phyloP scores from a whole-genome alignment of 2,329 filamentous ascomycete genomes.

The Aspergillus oerlinghausenensis region DNA sequence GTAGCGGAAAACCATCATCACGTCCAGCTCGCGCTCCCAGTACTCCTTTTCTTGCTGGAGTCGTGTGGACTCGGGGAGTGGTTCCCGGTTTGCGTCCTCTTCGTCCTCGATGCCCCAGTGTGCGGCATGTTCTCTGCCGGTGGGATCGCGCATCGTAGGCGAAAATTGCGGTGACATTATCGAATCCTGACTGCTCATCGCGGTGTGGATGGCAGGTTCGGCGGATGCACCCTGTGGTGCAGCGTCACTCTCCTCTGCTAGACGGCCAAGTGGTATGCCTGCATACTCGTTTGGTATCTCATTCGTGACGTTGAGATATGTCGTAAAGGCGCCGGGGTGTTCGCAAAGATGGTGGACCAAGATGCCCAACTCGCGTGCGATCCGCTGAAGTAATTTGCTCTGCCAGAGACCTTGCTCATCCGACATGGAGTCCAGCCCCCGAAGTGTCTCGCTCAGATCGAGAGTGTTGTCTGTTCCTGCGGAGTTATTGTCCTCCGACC shows the following conservation, averaged over 20 bases:
- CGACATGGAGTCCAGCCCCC: conserved; percentile 23
- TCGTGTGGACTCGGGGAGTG: conserved; percentile 35
- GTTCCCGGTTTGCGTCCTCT: conserved; percentile 26
- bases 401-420: conserved; percentile 42
- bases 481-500: conserved; percentile 15
- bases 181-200: conserved; percentile 24
- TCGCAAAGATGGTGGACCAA: conserved; percentile 79
- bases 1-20: conserved; percentile 88
- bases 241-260: conserved; percentile 21
- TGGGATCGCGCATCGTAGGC: conserved; percentile 44
- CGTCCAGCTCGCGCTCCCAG: conserved; percentile 89
- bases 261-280: conserved; percentile 57
- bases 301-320: conserved; percentile 64
- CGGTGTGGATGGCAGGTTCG: conserved; percentile 13
- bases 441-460: conserved; percentile 30
- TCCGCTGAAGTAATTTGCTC: conserved; percentile 70
- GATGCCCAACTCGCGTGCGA: conserved; percentile 80
- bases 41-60: conserved; percentile 63
- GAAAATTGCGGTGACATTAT: conserved; percentile 44
- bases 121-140: conserved; percentile 48
- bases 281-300: conserved; percentile 67
- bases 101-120: conserved; percentile 66
- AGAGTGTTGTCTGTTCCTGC: conserved; percentile 30
- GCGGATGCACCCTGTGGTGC: conserved; percentile 10
- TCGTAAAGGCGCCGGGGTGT: conserved; percentile 83